phyloP scores from a whole-genome alignment of 2,329 filamentous ascomycete genomes.

The Cladophialophora exuberans region DNA sequence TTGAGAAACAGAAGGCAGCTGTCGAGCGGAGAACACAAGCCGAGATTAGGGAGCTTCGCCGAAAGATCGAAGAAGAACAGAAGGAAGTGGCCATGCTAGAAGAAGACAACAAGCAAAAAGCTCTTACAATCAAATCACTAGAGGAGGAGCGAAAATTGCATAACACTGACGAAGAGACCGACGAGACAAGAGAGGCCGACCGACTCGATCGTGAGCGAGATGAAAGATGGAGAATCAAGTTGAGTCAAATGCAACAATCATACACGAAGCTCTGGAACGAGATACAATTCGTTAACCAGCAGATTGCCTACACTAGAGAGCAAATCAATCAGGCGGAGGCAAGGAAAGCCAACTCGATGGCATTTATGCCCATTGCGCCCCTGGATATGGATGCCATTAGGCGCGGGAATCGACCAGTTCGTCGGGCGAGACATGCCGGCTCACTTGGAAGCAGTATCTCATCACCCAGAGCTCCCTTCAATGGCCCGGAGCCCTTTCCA shows the following conservation, averaged over 20 bases:
- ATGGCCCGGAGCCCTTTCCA: slow-evolving; percentile 42
- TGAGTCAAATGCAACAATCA: slow-evolving; percentile 46
- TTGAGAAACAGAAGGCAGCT: slow-evolving; percentile 47
- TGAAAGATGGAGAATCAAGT: slow-evolving; percentile 50
- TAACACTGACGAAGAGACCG: slow-evolving; percentile 50
- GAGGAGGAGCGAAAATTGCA: slow-evolving; percentile 61
- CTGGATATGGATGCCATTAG: slow-evolving; percentile 48
- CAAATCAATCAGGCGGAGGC: slow-evolving; percentile 37
- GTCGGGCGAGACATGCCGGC: slow-evolving; percentile 48
- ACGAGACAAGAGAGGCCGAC: slow-evolving; percentile 55
- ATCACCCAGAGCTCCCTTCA: slow-evolving; percentile 46
- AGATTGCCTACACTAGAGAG: slow-evolving; percentile 30
- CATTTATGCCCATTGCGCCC: slow-evolving; percentile 44
- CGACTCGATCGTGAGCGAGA: slow-evolving; percentile 54
- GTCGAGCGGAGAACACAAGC: slow-evolving; percentile 45
- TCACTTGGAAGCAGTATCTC: slow-evolving; percentile 53
- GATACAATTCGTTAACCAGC: slow-evolving; percentile 28
- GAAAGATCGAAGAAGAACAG: slow-evolving; percentile 51
- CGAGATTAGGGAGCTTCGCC: slow-evolving; percentile 45
- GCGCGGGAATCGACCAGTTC: slow-evolving; percentile 43
- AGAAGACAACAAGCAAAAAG: slow-evolving; percentile 64
- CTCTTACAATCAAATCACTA: slow-evolving; percentile 62
- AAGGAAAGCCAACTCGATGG: slow-evolving; percentile 46
- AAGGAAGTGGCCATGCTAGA: slow-evolving; percentile 59
- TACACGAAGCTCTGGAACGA: slow-evolving; percentile 41